Base-by-base conservation (phyloP, 495 filamentous ascomycete genomes). In the Emericellopsis terricola region DNA sequence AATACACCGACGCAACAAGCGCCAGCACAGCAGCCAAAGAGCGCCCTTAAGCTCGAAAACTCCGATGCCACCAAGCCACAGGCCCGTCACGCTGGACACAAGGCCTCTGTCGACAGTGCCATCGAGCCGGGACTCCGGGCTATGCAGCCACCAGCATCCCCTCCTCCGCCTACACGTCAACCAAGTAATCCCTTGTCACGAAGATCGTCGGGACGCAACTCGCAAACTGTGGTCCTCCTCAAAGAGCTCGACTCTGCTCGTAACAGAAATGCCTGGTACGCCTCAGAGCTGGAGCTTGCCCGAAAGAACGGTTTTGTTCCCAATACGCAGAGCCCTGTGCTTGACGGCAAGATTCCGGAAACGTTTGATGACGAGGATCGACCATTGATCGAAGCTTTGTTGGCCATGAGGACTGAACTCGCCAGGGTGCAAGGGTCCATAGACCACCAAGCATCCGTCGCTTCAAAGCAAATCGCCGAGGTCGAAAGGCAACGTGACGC, bases 191-290 rank as follows among this genome's bases (percentile, higher is more conserved):
- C 58, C 14, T 29, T 68, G 10, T 52, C 53, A 13, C 48, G 64
- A 26, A 59, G 56, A 38, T 62, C 61, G 8, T 69, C 67, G 9
- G 56, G 52, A 11, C 47, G 67, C 19, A 71, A 68, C 33, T 71
- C 67, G 2, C 67, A 71, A 37, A 66, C 64, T 8, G 73, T 77
- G 26, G 61, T 68, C 0, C 46, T 89, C 28, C 57, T 81, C 15
- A 79, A 82, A 46, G 91, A 96, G 41, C 65, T 99, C 4, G 85
- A 96, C 46, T 57, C 71, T 3, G 62, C 75, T 8, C 82, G 78
- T 48, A 81, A 75, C 42, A 74, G 78, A 16, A 96, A 93, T 51
- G 85, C 87, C 1, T 99, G 89, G 89, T 94, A 89, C 55, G 84
- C 84, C 5, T 93, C 87, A 2, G 89, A 99, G 52, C 58, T 99